phyloP scores from a whole-genome alignment of 2,329 filamentous ascomycete genomes.

The Calonectria pteridis region DNA sequence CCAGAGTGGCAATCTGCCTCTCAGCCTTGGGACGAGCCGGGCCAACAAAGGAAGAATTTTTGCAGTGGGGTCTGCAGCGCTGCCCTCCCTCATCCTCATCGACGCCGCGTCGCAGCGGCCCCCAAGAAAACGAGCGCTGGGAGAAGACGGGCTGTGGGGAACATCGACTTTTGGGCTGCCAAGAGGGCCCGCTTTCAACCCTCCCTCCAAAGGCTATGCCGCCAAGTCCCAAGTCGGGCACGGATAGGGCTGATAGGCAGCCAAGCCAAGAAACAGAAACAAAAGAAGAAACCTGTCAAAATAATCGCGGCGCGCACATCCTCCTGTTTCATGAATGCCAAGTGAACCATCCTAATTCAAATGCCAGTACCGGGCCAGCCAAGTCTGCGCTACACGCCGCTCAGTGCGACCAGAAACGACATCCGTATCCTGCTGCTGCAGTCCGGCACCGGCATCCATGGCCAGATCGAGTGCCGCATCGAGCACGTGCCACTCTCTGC shows the following conservation, averaged over 20 bases:
- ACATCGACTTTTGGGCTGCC: background rate
- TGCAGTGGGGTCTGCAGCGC: background rate
- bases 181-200: background rate
- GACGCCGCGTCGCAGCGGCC: background rate
- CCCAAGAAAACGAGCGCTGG: background rate
- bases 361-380: background rate
- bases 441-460: background rate
- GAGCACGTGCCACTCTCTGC: slow-evolving; percentile 2
- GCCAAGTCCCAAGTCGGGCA: background rate
- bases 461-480: background rate
- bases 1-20: background rate
- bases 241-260: background rate
- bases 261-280: background rate
- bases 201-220: background rate
- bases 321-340: background rate
- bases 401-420: background rate
- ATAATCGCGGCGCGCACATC: background rate
- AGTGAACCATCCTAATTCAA: background rate
- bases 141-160: background rate
- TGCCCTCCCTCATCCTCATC: background rate
- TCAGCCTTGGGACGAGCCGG: background rate
- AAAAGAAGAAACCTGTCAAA: background rate
- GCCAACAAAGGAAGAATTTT: background rate
- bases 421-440: background rate
- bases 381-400: background rate